Evolutionary conservation across 176 grass and related monocot species (phyloP), one percentile per base, ranked within the genome.

Genomic region (Carex pumila): DNA sequence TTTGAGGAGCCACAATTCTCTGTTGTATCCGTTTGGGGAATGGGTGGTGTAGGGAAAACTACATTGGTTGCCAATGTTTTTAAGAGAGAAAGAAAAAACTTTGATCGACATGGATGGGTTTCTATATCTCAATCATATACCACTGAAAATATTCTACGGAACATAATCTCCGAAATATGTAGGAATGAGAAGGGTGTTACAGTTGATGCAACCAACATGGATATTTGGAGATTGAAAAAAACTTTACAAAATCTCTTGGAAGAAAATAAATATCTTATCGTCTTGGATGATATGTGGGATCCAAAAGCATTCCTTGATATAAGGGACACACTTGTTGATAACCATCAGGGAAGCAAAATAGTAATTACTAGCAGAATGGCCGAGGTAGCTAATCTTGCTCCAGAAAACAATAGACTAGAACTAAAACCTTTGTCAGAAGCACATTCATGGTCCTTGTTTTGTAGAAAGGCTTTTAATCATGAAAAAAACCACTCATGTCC

Each of bases 11-110:
- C 61, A 18, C 7, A 81, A 2, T 52, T 30, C 70, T 60, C 61
- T 9, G 3, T 75, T 21, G 65, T 89, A 6, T 72, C 89, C 4
- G 89, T 94, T 53, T 85, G 80, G 1, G 91, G 91, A 11, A 89
- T 90, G 91, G 87, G 84, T 3, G 91, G 89, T 50, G 57, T 89
- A 3, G 91, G 91, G 3, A 93, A 93, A 75, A 91, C 89, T 7
- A 91, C 89, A 25, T 68, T 93, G 5, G 89, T 91, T 34, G 61
- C 63, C 1, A 80, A 74, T 73, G 84, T 91, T 18, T 93, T 68
- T 49, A 85, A 83, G 14, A 39, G 41, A 22, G 39, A 56, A 31
- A 88, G 53, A 56, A 67, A 15, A 1, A 25, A 75, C 30, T 92
- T 87, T 57, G 14, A 43, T 57, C 25, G 60, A 6, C 32, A 71